Evolutionary conservation across 345 rosid species (phyloP).

Genomic region (Populus pruinosa): DNA sequence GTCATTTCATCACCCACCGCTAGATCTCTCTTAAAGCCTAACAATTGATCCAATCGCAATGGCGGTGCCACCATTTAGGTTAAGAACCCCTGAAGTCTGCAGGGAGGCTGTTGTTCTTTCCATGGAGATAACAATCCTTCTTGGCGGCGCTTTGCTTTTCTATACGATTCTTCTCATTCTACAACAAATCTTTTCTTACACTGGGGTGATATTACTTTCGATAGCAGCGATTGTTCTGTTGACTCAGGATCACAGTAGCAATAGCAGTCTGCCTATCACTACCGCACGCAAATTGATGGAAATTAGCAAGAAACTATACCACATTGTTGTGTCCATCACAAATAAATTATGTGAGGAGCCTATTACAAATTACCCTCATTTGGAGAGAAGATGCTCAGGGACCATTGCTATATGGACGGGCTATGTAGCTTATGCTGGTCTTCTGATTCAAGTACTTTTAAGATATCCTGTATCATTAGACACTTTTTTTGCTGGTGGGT

Average conservation of each 20-base stretch:
- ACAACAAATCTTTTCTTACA: neutral
- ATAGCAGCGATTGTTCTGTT: neutral
- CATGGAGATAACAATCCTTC: neutral
- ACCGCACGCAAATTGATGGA: neutral
- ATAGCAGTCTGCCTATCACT: neutral
- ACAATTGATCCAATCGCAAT: neutral
- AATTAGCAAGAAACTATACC: neutral
- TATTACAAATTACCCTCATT: neutral
- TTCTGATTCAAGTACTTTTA: neutral
- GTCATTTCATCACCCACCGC: neutral
- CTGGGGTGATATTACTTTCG: neutral
- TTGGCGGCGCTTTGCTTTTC: too few species aligned
- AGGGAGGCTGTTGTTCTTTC: neutral
- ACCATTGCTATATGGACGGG: neutral
- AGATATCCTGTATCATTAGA: neutral
- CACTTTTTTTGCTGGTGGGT: slow-evolving; percentile 1
- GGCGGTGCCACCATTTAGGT: slow-evolving; percentile 1
- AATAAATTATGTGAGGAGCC: neutral
- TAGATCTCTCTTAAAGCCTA: neutral
- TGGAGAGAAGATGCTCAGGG: neutral
- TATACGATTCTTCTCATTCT: neutral
- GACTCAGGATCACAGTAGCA: neutral
- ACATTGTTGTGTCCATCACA: neutral
- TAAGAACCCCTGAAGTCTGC: neutral
- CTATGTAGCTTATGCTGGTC: neutral